Base-by-base conservation (phyloP, 2,329 filamentous ascomycete genomes). In the Ophiocordyceps unilateralis region DNA sequence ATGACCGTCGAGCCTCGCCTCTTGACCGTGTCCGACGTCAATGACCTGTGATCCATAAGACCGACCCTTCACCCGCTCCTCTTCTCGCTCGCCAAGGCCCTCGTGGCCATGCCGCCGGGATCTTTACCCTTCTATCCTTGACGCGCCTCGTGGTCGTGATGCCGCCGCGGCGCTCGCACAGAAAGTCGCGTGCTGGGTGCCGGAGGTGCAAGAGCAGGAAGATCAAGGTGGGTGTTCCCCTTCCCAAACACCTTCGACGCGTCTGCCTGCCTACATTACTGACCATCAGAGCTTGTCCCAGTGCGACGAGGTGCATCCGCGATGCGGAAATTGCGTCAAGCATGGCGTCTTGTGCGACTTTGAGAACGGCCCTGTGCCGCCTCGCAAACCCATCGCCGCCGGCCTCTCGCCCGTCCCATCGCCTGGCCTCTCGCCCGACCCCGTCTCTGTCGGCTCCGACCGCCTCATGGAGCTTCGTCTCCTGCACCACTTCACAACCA, bases 311-410 rank as follows among this genome's bases (percentile, higher is more conserved):
- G 61, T 75, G 11, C 76, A 80, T 52, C 77, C 77, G 9, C 62
- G 69, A 45, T 81, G 77, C 54, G 72, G 75, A 47, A 80, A 81
- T 58, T 81, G 77, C 60, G 60, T 68, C 44, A 81, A 80, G 53
- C 77, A 81, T 58, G 77, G 76, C 50, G 77, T 81, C 32, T 56
- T 64, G 28, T 81, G 77, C 59, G 77, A 81, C 55, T 81, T 81
- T 52, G 73, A 77, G 50, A 66, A 67, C 47, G 67, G 69, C 9
- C 53, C 26, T 47, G 46, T 12, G 46, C 48, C 15, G 38, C 38
- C 21, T 23, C 21, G 19, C 38, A 40, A 21, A 14, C 38, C 23
- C 38, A 21, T 40, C 38, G 21, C 15, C 15, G 30, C 30, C 24
- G 24, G 24, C 15, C 38, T 6, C 23, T 11, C 24, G 49, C 50